Evolutionary conservation across 2,329 filamentous ascomycete species (phyloP).

Genomic region (Penicillium palitans): DNA sequence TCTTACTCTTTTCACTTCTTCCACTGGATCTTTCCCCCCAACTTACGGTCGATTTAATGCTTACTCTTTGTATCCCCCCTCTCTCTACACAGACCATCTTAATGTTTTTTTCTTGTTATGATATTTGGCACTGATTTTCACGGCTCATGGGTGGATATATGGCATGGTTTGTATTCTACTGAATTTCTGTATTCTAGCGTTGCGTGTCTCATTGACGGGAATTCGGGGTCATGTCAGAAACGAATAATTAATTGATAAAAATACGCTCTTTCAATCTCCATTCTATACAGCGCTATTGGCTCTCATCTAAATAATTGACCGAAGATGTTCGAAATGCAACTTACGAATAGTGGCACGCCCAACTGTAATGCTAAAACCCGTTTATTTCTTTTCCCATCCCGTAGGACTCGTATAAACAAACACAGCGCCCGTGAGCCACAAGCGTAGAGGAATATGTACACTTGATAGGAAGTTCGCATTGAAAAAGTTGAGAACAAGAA

Average conservation of each 20-base stretch:
- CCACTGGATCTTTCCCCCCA: background rate
- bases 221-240: background rate
- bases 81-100: slow-evolving; percentile 11
- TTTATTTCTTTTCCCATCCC: slow-evolving; percentile 5
- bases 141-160: slow-evolving; percentile 15
- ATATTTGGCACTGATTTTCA: slow-evolving; percentile 11
- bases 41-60: slow-evolving; percentile 19
- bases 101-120: slow-evolving; percentile 9
- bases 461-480: slow-evolving; percentile 15
- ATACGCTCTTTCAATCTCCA: background rate
- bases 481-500: slow-evolving; percentile 9
- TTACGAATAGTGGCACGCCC: background rate
- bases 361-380: background rate
- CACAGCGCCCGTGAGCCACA: slow-evolving; percentile 8
- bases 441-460: slow-evolving; percentile 21
- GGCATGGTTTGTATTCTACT: slow-evolving; percentile 9
- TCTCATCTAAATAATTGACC: background rate
- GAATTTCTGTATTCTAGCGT: slow-evolving; percentile 23
- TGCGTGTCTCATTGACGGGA: slow-evolving; percentile 14
- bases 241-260: slow-evolving; percentile 8
- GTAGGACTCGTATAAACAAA: slow-evolving; percentile 5
- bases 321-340: background rate
- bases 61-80: slow-evolving; percentile 5
- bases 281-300: background rate
- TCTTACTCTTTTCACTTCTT: slow-evolving; percentile 3